These are phyloP conservation scores for Pisolithus marmoratus DNA, from an alignment of 768 basidiomycete genomes.

Conservation along the genomic window DNA sequence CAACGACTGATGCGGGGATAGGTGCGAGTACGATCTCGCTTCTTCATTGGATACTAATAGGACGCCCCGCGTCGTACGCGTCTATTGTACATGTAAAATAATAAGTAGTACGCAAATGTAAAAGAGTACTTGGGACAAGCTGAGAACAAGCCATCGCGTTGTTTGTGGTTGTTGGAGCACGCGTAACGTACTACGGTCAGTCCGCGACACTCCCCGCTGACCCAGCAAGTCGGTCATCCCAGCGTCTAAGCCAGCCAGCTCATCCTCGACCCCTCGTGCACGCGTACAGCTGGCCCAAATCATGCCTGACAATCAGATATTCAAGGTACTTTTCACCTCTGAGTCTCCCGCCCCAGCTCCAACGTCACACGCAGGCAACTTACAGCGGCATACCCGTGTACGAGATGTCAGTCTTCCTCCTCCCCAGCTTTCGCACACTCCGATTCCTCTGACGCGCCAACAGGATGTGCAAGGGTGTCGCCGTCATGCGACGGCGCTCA, in stretches of 20 bases:
- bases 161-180: constrained; percentile 38
- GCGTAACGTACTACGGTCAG: constrained; percentile 26
- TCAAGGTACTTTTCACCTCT: constrained; percentile 53
- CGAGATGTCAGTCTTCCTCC: constrained; percentile 64
- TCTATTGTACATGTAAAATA: no score
- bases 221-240: constrained; percentile 10
- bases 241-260: constrained; percentile 10
- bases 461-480: constrained; percentile 93
- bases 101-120: no score
- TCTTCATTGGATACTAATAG: background rate
- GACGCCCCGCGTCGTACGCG: background rate
- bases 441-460: constrained; percentile 34
- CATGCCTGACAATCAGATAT: constrained; percentile 85
- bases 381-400: constrained; percentile 92
- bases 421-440: constrained; percentile 31
- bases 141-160: constrained; percentile 31
- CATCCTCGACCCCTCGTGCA: constrained; percentile 3
- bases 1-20: constrained; percentile 4
- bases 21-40: background rate
- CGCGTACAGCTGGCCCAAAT: constrained; percentile 7
- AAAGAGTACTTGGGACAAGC: no score
- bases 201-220: constrained; percentile 6
- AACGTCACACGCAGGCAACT: constrained; percentile 54
- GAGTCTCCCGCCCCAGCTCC: background rate
- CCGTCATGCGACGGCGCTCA: constrained; percentile 93